Evolutionary conservation across 106 monocot species (phyloP).

Genomic region (Platanthera guangdongensis): DNA sequence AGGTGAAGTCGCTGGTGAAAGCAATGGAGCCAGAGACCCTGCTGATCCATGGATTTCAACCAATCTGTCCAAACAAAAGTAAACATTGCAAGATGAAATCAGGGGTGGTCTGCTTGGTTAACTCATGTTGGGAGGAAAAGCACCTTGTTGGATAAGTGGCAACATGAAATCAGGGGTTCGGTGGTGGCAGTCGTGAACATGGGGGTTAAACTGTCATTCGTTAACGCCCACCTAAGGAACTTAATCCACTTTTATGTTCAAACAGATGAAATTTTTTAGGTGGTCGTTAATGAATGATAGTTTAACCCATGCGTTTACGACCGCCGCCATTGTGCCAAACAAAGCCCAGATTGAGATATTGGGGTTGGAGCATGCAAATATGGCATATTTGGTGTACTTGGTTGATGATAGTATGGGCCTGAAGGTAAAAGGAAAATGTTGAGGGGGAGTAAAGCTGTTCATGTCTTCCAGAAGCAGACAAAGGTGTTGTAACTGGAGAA

Average conservation of each 20-base stretch:
- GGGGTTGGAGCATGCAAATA: slow-evolving; percentile 42
- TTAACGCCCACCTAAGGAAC: too few relatives aligned
- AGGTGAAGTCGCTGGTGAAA: slow-evolving; percentile 42
- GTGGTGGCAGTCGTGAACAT: too few relatives aligned
- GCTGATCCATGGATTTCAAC: slow-evolving; percentile 41
- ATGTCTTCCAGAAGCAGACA: slow-evolving; percentile 44
- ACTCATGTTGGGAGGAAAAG: slow-evolving; percentile 34
- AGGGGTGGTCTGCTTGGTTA: too few relatives aligned
- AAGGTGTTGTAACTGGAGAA: slow-evolving; percentile 57
- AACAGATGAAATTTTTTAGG: too few relatives aligned
- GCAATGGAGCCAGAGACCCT: slow-evolving; percentile 22
- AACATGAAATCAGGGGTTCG: slow-evolving; percentile 15
- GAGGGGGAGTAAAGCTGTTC: slow-evolving; percentile 46
- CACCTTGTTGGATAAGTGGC: slow-evolving; percentile 38
- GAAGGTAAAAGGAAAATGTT: slow-evolving; percentile 36
- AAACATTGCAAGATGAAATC: slow-evolving; percentile 29
- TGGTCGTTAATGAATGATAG: too few relatives aligned
- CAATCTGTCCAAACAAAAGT: slow-evolving; percentile 50
- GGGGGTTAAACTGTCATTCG: too few relatives aligned
- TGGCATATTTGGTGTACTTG: slow-evolving; percentile 35
- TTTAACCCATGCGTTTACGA: too few relatives aligned
- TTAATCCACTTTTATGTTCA: too few relatives aligned
- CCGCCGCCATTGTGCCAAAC: too few relatives aligned
- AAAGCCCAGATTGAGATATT: slow-evolving; percentile 22
- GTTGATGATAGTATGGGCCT: slow-evolving; percentile 54